Conservation (phyloP, 2,329 filamentous ascomycete species). For the Davidsoniella neocaledoniae region DNA sequence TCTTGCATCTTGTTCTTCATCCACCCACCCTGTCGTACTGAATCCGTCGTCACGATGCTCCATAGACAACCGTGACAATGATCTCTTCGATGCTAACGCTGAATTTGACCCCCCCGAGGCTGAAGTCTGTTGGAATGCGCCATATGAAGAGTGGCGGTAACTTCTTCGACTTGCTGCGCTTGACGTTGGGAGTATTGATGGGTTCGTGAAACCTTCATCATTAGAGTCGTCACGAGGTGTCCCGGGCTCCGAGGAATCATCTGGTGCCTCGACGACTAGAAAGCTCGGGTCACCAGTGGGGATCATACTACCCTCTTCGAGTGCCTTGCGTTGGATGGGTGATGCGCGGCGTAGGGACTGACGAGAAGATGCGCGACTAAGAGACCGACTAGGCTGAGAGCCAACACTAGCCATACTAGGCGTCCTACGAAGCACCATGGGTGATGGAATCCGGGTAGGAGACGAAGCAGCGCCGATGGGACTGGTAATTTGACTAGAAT, state of each 20-base stretch:
- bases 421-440: constrained; percentile 6
- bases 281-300: constrained; percentile 22
- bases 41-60: constrained; percentile 4
- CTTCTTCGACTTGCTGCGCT: constrained; percentile 12
- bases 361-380: constrained; percentile 9
- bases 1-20: not conserved
- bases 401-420: constrained; percentile 7
- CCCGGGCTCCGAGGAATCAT: constrained; percentile 38
- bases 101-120: not conserved
- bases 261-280: constrained; percentile 48
- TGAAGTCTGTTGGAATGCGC: not conserved
- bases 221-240: constrained; percentile 27
- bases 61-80: constrained; percentile 7
- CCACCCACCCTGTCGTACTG: not conserved
- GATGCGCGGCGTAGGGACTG: constrained; percentile 8
- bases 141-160: not conserved
- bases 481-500: not conserved
- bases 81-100: constrained; percentile 5
- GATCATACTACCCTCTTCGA: constrained; percentile 9
- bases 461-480: not conserved
- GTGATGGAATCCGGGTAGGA: constrained; percentile 7
- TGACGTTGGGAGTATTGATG: no score
- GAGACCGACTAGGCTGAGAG: not conserved
- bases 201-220: constrained; percentile 14
- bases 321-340: constrained; percentile 7